Evolutionary conservation across 192 early-diverging fungal species (phyloP), one percentile per base, ranked within the genome.

Genomic region (Entomortierella parvispora): DNA sequence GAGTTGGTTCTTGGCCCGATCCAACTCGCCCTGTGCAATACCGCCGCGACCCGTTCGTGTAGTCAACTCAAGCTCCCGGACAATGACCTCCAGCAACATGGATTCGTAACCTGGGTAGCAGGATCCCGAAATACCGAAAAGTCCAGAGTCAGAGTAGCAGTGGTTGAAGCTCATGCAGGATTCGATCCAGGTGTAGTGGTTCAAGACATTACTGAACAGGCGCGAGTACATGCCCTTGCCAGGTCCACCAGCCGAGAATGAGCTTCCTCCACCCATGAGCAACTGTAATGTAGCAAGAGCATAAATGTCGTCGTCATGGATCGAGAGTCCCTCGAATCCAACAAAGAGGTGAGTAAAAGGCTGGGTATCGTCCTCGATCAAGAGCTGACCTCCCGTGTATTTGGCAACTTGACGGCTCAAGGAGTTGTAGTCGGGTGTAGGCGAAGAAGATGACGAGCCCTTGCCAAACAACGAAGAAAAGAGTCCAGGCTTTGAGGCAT

Each of bases 151-250:
- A 3, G 88, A 91, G 69, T 97, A 98, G 56, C 92, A 92, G 69
- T 93, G 94, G 79, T 95, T 95, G 81, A 97, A 93, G 17, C 90
- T 90, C 81, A 94, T 88, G 82, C 97, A 99, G 11, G 89, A 93
- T 74, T 99, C 97, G 18, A 99, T 90, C 95, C 95, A 99, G 58
- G 90, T 87, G 79, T 95, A 90, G 65, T 94, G 93, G 77, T 97
- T 97, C 33, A 99, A 84, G 3, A 99, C 96, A 43, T 95, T 91
- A 14, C 94, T 97, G 77, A 96, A 99, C 32, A 99, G 86, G 4
- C 96, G 89, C 46, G 96, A 97, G 87, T 99, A 96, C 96, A 99
- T 97, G 56, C 97, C 97, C 83, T 99, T 97, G 4, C 97, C 96
- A 1, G 97, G 97, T 9, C 97, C 97, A 62, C 97, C 97, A 0